Conservation (phyloP, 441 rosid genomes). For the Mallotus japonicus region DNA sequence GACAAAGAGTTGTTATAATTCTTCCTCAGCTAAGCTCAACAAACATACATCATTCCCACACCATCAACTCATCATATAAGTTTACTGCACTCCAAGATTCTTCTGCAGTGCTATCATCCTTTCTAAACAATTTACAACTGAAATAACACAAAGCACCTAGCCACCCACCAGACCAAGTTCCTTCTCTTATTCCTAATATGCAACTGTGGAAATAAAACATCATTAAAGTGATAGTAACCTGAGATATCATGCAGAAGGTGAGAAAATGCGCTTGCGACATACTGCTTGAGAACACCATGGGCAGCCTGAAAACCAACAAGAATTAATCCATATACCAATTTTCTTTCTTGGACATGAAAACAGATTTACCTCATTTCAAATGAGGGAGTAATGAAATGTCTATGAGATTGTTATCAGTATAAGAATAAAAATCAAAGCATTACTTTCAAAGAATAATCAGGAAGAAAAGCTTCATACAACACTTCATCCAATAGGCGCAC, state of each 20-base stretch:
- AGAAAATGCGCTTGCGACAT: constrained; percentile 55
- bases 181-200: neutral
- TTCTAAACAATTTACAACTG: neutral
- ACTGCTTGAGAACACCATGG: constrained; percentile 64
- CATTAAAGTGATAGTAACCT: constrained; percentile 42
- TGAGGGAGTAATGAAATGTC: neutral
- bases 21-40: neutral
- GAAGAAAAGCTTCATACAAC: constrained; percentile 71
- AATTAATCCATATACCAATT: constrained; percentile 25
- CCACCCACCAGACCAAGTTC: constrained; percentile 1
- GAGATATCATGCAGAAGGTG: constrained; percentile 75
- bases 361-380: constrained; percentile 7
- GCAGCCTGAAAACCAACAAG: constrained; percentile 70
- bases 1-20: neutral
- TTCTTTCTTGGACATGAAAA: constrained; percentile 5
- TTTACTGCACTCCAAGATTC: constrained; percentile 4
- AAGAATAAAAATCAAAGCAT: constrained; percentile 20
- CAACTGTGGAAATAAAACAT: constrained; percentile 25
- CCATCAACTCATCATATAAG: neutral
- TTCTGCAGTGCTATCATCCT: neutral
- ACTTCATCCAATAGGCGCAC: constrained; percentile 84
- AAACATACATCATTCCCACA: neutral
- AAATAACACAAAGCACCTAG: no score
- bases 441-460: constrained; percentile 75
- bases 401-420: constrained; percentile 5